Conservation (phyloP, 2,329 filamentous ascomycete genomes). For the Microdochium paspali region DNA sequence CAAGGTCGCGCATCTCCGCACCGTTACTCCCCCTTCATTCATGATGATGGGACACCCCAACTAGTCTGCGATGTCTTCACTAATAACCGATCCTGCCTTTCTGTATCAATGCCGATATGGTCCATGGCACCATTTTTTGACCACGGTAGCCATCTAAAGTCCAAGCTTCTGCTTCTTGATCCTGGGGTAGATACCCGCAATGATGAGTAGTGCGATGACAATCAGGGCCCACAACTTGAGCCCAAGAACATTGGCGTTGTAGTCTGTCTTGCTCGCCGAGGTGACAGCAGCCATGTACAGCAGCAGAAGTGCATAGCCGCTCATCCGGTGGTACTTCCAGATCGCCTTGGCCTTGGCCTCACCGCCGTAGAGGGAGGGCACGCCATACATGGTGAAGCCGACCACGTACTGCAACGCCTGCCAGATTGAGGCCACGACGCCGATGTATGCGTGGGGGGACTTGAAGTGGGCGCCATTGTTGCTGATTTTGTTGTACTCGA, state of each 20-base stretch:
- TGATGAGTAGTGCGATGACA: slow-evolving; percentile 53
- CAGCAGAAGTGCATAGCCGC: slow-evolving; percentile 65
- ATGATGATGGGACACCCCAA: too few species aligned
- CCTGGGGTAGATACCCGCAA: slow-evolving; percentile 66
- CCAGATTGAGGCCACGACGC: slow-evolving; percentile 63
- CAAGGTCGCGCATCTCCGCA: too few species aligned
- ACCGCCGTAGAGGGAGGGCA: slow-evolving; percentile 66
- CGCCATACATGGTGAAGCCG: slow-evolving; percentile 75
- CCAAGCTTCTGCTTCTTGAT: slow-evolving; percentile 80
- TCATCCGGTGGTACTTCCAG: slow-evolving; percentile 82
- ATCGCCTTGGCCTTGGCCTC: slow-evolving; percentile 70
- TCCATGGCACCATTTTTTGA: too few species aligned
- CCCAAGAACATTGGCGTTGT: slow-evolving; percentile 56
- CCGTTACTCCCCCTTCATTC: too few species aligned
- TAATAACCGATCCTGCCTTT: too few species aligned
- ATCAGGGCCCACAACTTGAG: slow-evolving; percentile 71
- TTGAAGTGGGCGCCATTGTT: slow-evolving; percentile 64
- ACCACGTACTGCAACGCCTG: slow-evolving; percentile 66
- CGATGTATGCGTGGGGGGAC: slow-evolving; percentile 73
- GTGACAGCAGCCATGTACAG: slow-evolving; percentile 65
- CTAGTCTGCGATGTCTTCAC: too few species aligned
- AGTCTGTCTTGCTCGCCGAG: slow-evolving; percentile 69
- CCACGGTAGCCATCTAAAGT: too few species aligned
- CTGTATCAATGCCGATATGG: too few species aligned
- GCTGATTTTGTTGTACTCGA: slow-evolving; percentile 76